Base-by-base conservation (phyloP, 2,329 filamentous ascomycete genomes). In the Madurella mycetomatis region DNA sequence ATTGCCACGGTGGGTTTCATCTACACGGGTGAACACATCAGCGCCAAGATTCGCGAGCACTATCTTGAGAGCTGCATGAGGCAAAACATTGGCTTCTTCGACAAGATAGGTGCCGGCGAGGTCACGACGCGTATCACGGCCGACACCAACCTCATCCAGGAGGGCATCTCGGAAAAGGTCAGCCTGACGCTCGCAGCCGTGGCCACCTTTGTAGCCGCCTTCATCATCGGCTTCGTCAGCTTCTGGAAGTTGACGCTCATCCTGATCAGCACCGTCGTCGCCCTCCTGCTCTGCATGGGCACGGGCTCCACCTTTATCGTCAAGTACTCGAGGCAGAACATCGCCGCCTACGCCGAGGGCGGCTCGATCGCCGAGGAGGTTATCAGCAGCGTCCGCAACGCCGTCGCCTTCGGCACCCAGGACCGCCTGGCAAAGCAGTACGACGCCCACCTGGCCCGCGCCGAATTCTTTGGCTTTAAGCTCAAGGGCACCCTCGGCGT, bases 231-330 rank as follows among this genome's bases (percentile, higher is more conserved):
- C 2, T 97, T 96, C 68, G 72, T 92, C 70, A 88, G 89, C 65
- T 95, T 88, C 71, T 96, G 92, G 89, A 96, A 94, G 71, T 76
- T 97, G 60, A 94, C 94, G 0, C 74, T 96, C 49, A 96, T 99
- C 62, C 80, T 96, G 40, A 80, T 84, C 19, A 92, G 88, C 0
- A 90, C 88, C 1, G 85, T 97, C 58, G 75, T 92, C 42, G 88
- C 90, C 2, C 83, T 97, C 47, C 71, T 90, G n/a, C 58, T 88
- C 13, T 79, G 87, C 60, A 94, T 95, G 85, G 89, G 86, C 43
- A 73, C 76, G 48, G 84, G 87, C 13, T 89, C 87, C 4, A 75
- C 73, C 2, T 88, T 90, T 65, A 87, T 96, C 64, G 77, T 95
- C 67, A 90, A 85, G 68, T 92, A 82, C 70, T 92, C 86, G 72